Evolutionary conservation across 1,284 basidiomycete species (phyloP).

Genomic region (Moesziomyces sp.): DNA sequence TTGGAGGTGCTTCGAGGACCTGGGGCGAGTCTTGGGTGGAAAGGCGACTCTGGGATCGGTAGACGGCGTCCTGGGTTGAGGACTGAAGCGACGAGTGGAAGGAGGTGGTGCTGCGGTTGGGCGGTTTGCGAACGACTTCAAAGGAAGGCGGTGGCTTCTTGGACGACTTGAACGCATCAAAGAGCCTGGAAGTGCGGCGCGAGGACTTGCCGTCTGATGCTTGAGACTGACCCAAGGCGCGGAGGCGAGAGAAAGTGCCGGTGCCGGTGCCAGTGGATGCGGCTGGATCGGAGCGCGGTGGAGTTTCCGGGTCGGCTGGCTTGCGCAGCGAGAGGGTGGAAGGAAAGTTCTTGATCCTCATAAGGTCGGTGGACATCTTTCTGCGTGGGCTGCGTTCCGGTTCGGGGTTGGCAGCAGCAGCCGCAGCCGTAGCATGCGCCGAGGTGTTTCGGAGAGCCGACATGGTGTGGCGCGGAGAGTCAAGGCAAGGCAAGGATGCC

Average conservation of each 20-base stretch:
- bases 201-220: constrained; percentile 15
- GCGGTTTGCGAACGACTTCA: constrained; percentile 47
- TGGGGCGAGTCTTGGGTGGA: constrained; percentile 8
- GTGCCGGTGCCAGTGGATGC: constrained; percentile 3
- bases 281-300: constrained; percentile 6
- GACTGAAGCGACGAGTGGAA: constrained; percentile 23
- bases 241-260: constrained; percentile 32
- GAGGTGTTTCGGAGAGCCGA: constrained; percentile 8
- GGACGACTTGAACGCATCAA: constrained; percentile 44
- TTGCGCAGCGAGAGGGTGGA: constrained; percentile 40
- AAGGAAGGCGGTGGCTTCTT: constrained; percentile 37
- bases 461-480: constrained; percentile 8
- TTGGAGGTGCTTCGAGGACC: constrained; percentile 14
- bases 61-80: constrained; percentile 11
- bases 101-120: constrained; percentile 32
- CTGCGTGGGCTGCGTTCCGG: constrained; percentile 26
- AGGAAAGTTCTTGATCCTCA: constrained; percentile 38
- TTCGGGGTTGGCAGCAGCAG: constrained; percentile 1
- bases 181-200: constrained; percentile 23
- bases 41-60: constrained; percentile 6
- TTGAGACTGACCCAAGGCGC: constrained; percentile 17
- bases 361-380: constrained; percentile 32
- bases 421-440: constrained; percentile 1
- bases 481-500: not conserved
- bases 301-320: constrained; percentile 15